Percentiles rank a stretch among this genome's conserved stretches.
These are phyloP conservation scores for Sedum album DNA, from an alignment of 164 flowering plant genomes.

Conservation along the genomic window DNA sequence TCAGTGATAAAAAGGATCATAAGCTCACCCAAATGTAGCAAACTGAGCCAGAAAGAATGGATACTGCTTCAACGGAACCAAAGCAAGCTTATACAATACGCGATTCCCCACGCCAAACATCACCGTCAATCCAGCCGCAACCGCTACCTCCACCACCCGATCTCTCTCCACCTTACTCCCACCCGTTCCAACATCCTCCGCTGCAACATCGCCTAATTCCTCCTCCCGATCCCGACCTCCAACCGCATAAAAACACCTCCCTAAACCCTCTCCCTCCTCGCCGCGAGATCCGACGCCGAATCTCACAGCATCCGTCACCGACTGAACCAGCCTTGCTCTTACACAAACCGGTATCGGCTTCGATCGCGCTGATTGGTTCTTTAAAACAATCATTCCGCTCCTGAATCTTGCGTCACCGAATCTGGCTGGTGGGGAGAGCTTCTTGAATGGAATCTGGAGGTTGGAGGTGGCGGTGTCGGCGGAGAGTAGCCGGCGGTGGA, in stretches of 20 bases:
- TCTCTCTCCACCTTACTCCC: constrained; percentile 10
- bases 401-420: not conserved
- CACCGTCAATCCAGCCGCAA: constrained; percentile 66
- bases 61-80: constrained; percentile 83
- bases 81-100: constrained; percentile 81
- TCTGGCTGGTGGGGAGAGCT: not conserved
- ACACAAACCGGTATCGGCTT: not conserved
- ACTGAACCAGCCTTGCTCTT: not conserved
- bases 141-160: constrained; percentile 39
- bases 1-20: not conserved
- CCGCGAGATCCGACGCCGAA: constrained; percentile 17
- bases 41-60: constrained; percentile 99
- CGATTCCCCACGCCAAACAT: constrained; percentile 87
- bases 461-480: not conserved
- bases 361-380: not conserved
- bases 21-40: constrained; percentile 86
- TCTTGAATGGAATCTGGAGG: not conserved
- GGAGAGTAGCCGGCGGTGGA: constrained; percentile 6
- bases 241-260: constrained; percentile 21
- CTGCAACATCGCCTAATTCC: constrained; percentile 11
- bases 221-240: constrained; percentile 16
- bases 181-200: constrained; percentile 5
- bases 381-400: not conserved
- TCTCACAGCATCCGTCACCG: constrained; percentile 14
- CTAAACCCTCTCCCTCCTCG: constrained; percentile 7